Evolutionary conservation across 768 basidiomycete species (phyloP), one percentile per base, ranked within the genome.

Genomic region (Tephrocybe sp.): DNA sequence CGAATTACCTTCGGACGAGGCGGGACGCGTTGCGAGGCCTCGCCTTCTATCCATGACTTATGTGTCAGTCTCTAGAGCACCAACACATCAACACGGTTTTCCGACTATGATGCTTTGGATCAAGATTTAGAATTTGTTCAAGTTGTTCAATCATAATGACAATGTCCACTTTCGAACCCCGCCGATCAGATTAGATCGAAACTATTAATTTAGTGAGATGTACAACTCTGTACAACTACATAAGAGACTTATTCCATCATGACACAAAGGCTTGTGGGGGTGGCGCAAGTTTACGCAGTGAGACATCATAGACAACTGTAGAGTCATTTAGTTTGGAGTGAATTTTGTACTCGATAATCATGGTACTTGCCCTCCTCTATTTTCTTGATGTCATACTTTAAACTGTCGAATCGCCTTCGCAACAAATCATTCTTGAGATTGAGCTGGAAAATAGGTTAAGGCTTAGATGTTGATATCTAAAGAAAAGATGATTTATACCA

Each of bases 361-460:
- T 15, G 31, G 33, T 24, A 56, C 72, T 41, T 48, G 80, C 90
- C 89, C 83, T 91, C 90, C 69, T 91, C 89, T 15, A 92, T 86
- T 59, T 90, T 91, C 65, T 91, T 91, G 53, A 92, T 78, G 61
- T 91, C 90, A 54, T 91, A 92, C 60, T 92, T 91, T 27, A 91
- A 70, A 54, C 86, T 81, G 60, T 91, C 89, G 60, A 87, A 92
- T 45, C 88, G 71, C 51, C 87, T 78, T 3, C 89, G 82, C 15
- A 92, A 69, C 0, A 72, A 61, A 58, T 91, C 90, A 49, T 91
- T 91, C 61, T 91, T 91, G 16, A 92, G 70, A 59, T 91, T 92
- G 12, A 92, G 73, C 89, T 89, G 25, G 18, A 33, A 54, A 15
- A 31, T 30, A 34, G 21, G n/a, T 23, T 34, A 41, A 48, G 23